Evolutionary conservation across 345 rosid species (phyloP), one percentile per base, ranked within the genome.

Genomic region (Salix udensis): DNA sequence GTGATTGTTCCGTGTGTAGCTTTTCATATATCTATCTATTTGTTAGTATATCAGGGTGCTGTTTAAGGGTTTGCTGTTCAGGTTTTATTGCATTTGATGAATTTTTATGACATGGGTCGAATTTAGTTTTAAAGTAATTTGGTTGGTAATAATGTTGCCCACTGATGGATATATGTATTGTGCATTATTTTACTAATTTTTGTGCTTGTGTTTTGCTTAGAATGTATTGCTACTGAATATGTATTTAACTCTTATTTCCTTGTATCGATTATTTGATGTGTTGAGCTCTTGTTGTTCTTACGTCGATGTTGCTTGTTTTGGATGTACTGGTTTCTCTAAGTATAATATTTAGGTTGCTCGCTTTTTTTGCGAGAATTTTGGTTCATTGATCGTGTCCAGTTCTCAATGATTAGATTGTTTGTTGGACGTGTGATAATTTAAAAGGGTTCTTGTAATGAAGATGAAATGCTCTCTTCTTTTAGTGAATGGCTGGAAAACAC

Each of bases 101-200:
- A 28, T 67, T 69, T 77, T 74, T 52, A 24, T 65, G 68, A 39
- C 61, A 58, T 79, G 84, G 82, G 78, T 83, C 70, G 31, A 62
- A 61, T 73, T 70, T 55, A 58, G 62, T 84, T 80, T 36, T 76
- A 58, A 30, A 7, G 34, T 72, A 23, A 75, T 85, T 80, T 61
- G 65, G 73, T 73, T 78, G 73, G 46, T 76, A 66, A 55, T 76
- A 70, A 36, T 72, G 55, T n/a, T 64, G 36, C 7, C 26, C 23
- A 4, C 9, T 13, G 26, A 42, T 74, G 52, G 18, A 66, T 71
- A 65, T 40, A 74, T 50, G 69, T 58, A 68, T 19, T 53, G 23
- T 81, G 42, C 65, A 50, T 71, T 85, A n/a, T 70, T 67, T 42
- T 70, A 55, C 64, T 15, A 37, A 26, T 67, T 84, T 58, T 26